Evolutionary conservation across 2,329 filamentous ascomycete genomes (phyloP).

Genomic region (Saccharata proteae): DNA sequence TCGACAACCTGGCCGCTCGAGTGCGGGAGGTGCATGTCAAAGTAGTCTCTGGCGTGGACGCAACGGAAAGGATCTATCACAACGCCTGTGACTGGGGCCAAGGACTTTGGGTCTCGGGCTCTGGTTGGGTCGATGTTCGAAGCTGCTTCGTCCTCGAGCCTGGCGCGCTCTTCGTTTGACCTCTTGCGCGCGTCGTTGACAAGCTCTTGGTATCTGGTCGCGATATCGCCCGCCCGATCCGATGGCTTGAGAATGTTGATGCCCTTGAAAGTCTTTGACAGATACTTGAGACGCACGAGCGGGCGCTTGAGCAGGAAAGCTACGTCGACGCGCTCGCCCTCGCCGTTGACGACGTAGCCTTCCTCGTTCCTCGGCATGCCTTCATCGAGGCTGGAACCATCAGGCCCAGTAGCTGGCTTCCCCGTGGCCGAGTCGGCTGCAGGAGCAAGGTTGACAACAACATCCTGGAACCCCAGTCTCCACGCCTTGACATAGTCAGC

Average conservation of each 20-base stretch:
- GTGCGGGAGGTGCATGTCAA: conserved; percentile 73
- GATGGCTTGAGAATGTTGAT: conserved; percentile 45
- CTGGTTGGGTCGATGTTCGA: conserved; percentile 69
- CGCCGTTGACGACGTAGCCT: conserved; percentile 51
- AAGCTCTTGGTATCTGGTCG: conserved; percentile 54
- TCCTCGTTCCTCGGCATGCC: conserved; percentile 45
- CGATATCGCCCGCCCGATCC: conserved; percentile 46
- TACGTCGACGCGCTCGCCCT: conserved; percentile 87
- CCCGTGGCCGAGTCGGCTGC: conserved; percentile 44
- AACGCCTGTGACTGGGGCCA: conserved; percentile 59
- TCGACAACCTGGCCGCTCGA: conserved; percentile 83
- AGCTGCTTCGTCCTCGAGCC: conserved; percentile 77
- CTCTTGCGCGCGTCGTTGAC: conserved; percentile 66
- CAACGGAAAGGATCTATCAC: conserved; percentile 64
- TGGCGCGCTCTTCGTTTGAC: conserved; percentile 58
- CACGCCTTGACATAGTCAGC: conserved; percentile 76
- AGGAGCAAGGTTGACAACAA: conserved; percentile 84
- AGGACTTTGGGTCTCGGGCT: conserved; percentile 64
- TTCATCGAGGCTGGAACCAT: conserved; percentile 39
- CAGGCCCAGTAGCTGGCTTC: conserved; percentile 19
- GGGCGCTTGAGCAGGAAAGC: conserved; percentile 86
- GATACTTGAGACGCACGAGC: conserved; percentile 74
- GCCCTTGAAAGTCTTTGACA: conserved; percentile 67
- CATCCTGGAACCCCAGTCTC: conserved; percentile 87
- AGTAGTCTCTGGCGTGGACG: conserved; percentile 81